Percentiles rank a stretch among this genome's conserved stretches.
phyloP scores from a whole-genome alignment of 768 basidiomycete species.

The Amanita muscaria region DNA sequence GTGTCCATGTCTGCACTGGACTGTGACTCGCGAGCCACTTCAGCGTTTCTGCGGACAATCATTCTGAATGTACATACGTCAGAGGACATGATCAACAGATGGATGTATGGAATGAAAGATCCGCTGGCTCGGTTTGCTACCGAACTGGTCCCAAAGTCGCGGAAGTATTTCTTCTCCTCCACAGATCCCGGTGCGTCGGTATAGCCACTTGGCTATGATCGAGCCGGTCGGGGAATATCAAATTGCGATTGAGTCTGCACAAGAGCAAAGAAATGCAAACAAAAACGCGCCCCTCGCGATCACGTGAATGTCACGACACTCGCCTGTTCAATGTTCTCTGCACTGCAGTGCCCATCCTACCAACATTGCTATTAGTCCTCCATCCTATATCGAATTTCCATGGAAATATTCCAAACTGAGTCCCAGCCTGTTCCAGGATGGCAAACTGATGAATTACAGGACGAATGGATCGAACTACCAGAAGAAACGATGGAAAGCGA shows the following conservation, averaged over 20 bases:
- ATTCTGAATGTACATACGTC: background rate
- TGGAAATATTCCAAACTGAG: constrained; percentile 23
- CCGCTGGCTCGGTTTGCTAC: constrained; percentile 1
- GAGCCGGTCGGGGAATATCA: background rate
- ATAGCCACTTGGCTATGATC: background rate
- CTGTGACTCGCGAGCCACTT: no score
- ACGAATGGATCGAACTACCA: constrained; percentile 78
- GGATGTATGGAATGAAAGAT: background rate
- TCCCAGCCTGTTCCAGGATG: constrained; percentile 45
- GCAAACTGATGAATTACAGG: constrained; percentile 85
- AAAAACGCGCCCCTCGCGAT: constrained; percentile 3
- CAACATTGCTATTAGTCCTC: background rate
- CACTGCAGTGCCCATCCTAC: background rate
- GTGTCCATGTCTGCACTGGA: no score
- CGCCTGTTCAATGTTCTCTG: background rate
- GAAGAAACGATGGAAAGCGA: constrained; percentile 31
- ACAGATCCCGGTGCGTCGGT: no score
- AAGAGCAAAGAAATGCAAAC: background rate
- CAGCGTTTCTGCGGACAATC: no score
- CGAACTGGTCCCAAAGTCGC: constrained; percentile 3
- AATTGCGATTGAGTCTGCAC: background rate
- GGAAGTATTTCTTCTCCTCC: constrained; percentile 3
- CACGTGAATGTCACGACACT: constrained; percentile 7
- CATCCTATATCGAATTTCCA: constrained; percentile 8
- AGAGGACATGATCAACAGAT: background rate